Base-by-base conservation (phyloP, 2,329 filamentous ascomycete genomes). In the Hortaea werneckii region DNA sequence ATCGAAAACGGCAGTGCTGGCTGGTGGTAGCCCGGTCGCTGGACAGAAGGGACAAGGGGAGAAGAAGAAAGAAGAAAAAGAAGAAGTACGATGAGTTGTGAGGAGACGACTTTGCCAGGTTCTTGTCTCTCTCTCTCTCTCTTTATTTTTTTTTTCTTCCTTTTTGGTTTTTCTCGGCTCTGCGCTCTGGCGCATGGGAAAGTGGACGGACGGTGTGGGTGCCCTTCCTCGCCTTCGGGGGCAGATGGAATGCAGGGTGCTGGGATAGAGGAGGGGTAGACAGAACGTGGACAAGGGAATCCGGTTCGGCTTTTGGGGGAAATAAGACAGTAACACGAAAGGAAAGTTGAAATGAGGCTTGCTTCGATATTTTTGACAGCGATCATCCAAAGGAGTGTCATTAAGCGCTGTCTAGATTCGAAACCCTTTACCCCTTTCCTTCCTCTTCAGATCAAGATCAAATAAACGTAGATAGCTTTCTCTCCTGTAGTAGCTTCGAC, bases 391-490 rank as follows among this genome's bases (percentile, higher is more conserved):
- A 43, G 37, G 47, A 49, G 41, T 49, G 47, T 49, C 47, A 35
- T 49, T 42, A 49, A 28, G 46, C 32, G 42, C 42, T 48, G 46
- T 39, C 46, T 46, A 40, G 29, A n/a, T 41, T 20, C 20, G n/a
- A n/a, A n/a, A n/a, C 38, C 13, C n/a, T 29, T 37, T 29, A 37
- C 30, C n/a, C 32, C 41, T 26, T 37, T 38, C 4, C 32, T 10
- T 35, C 32, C 32, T 35, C 32, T 35, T 35, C 32, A 35, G 9
- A 9, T 12, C 32, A 35, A 35, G 9, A 35, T 35, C n/a, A 12
- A 35, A 20, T 2, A 20, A 20, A 20, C 20, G 20, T 20, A 20
- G 20, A 20, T 20, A 20, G 20, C 20, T 20, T 20, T 20, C 20
- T 20, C 20, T 20, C 20, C 20, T 20, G 20, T 20, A 20, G 20